A percentile compares a stretch with the other conserved stretches of the same genome.
phyloP scores from a whole-genome alignment of 352 stramenopile species.

The Pythium chondricola region DNA sequence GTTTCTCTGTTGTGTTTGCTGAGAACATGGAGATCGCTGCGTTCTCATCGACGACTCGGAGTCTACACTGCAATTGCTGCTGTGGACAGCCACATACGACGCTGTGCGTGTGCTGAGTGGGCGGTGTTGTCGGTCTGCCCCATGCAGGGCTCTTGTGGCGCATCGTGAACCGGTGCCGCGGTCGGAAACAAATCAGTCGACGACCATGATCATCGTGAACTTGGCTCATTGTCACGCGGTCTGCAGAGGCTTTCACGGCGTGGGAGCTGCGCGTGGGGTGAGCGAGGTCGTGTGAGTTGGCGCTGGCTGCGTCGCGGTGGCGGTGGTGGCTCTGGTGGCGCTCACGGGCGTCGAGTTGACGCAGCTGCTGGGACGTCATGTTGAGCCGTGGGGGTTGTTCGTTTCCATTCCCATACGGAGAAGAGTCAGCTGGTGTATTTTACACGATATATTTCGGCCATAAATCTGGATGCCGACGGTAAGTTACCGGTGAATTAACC shows the following conservation, averaged over 20 bases:
- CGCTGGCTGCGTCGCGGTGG: not conserved
- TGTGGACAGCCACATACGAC: conserved; percentile 14
- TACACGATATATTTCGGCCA: not conserved
- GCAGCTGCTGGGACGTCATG: too few relatives aligned
- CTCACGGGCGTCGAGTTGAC: too few relatives aligned
- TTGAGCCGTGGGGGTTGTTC: not conserved
- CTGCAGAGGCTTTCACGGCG: too few relatives aligned
- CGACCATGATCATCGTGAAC: conserved; percentile 32
- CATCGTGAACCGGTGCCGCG: conserved; percentile 41
- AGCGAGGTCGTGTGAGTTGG: not conserved
- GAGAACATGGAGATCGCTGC: conserved; percentile 1
- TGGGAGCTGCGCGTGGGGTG: too few relatives aligned
- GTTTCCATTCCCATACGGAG: conserved; percentile 1
- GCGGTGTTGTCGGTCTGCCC: not conserved
- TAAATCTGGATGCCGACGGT: not conserved
- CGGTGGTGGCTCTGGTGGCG: too few relatives aligned
- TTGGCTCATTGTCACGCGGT: too few relatives aligned
- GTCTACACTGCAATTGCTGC: conserved; percentile 13
- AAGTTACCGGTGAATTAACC: too few relatives aligned
- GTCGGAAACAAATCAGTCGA: conserved; percentile 58
- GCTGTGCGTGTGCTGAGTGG: too few relatives aligned
- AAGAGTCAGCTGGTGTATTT: not conserved
- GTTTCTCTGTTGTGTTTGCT: conserved; percentile 3
- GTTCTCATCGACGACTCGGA: conserved; percentile 1
- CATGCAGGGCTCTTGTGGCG: conserved; percentile 2